phyloP scores from a whole-genome alignment of 352 stramenopile genomes.

The Phytophthora pistaciae region DNA sequence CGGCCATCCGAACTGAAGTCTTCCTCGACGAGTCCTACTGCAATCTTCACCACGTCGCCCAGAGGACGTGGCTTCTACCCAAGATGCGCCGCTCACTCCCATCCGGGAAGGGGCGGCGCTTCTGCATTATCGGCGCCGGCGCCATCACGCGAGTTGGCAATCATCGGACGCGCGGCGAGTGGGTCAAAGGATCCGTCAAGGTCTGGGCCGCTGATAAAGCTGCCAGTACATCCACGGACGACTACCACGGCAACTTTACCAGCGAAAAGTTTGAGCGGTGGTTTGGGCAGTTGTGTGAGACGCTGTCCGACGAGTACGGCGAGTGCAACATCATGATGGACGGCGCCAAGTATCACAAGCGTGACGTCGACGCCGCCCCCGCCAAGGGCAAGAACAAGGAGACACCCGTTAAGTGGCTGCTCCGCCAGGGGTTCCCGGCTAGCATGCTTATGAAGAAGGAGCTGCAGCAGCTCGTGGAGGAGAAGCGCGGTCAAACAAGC shows the following conservation, averaged over 20 bases:
- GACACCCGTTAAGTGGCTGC: not conserved
- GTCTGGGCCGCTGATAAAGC: not conserved
- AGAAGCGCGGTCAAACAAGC: not conserved
- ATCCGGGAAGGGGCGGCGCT: not conserved
- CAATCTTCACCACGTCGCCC: not conserved
- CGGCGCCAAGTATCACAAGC: not conserved
- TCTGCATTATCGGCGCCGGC: not conserved
- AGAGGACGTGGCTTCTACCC: not conserved
- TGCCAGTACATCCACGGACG: not conserved
- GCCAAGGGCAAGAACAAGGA: not conserved
- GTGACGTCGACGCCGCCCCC: not conserved
- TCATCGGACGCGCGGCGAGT: not conserved
- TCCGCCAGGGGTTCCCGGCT: not conserved
- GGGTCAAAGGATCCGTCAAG: not conserved
- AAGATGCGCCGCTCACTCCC: not conserved
- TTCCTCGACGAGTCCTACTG: not conserved
- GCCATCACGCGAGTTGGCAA: not conserved
- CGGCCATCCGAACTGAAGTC: not conserved
- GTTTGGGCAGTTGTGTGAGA: not conserved
- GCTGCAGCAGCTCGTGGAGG: not conserved
- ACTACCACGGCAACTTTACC: not conserved
- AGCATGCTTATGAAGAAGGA: not conserved
- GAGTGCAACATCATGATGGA: not conserved
- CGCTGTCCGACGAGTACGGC: not conserved
- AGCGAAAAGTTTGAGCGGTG: not conserved